phyloP scores from a whole-genome alignment of 225 moss, liverwort and hornwort genomes.

The Sphagnum tenellum region DNA sequence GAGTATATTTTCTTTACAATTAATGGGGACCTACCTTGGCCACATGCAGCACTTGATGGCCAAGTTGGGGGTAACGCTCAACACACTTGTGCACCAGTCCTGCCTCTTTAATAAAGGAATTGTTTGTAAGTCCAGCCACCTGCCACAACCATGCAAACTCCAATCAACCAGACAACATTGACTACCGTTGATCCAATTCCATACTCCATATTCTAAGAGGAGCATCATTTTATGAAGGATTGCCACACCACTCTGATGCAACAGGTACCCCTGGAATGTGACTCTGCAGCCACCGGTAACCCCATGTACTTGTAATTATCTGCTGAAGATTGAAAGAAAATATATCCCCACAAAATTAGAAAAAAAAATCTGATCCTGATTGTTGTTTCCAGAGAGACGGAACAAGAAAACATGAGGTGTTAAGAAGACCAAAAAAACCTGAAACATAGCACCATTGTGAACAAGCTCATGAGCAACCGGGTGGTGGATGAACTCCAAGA shows the following conservation, averaged over 20 bases:
- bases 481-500: conserved; percentile 51
- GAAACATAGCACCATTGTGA: conserved; percentile 72
- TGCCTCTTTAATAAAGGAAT: conserved; percentile 26
- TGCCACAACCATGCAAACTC: conserved; percentile 5
- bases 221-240: not conserved
- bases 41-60: conserved; percentile 40
- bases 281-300: no score
- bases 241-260: not conserved
- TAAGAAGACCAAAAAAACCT: conserved; percentile 17
- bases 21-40: conserved; percentile 30
- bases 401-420: not conserved
- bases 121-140: conserved; percentile 63
- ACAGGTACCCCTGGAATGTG: no score
- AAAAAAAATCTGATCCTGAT: not conserved
- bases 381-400: not conserved
- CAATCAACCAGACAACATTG: not conserved
- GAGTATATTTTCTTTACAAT: no score
- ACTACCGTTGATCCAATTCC: no score
- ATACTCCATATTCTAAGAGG: not conserved
- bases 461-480: conserved; percentile 53
- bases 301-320: no score
- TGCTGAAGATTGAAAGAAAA: not conserved
- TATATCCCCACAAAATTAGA: not conserved
- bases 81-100: conserved; percentile 37
- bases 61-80: conserved; percentile 32